These are phyloP conservation scores for Trypanosoma avium DNA, from an alignment of 208 protist genomes.

Conservation along the genomic window DNA sequence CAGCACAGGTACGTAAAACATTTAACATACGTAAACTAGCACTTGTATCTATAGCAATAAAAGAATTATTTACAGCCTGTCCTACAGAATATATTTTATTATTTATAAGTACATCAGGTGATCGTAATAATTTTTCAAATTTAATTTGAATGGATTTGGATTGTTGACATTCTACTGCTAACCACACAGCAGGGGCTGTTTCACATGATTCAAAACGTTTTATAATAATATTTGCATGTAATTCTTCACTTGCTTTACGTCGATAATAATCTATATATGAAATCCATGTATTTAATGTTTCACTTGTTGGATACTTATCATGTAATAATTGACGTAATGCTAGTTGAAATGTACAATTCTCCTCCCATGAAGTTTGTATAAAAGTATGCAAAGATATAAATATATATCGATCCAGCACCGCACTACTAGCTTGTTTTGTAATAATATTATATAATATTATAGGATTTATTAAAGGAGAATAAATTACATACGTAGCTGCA, in stretches of 20 bases:
- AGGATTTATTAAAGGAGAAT: conserved; percentile 75
- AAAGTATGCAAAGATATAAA: conserved; percentile 49
- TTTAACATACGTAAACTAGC: conserved; percentile 42
- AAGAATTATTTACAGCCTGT: conserved; percentile 60
- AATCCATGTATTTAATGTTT: conserved; percentile 60
- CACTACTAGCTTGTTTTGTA: conserved; percentile 27
- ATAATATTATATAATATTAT: conserved; percentile 40
- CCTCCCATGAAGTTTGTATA: conserved; percentile 46
- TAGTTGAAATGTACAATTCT: conserved; percentile 42
- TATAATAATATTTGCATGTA: conserved; percentile 47
- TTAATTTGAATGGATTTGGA: conserved; percentile 46
- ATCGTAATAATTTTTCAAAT: conserved; percentile 36
- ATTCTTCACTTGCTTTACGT: conserved; percentile 34
- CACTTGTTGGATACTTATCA: conserved; percentile 35
- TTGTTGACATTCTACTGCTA: conserved; percentile 62
- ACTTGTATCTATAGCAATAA: conserved; percentile 52
- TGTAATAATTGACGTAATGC: conserved; percentile 40
- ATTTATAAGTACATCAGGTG: conserved; percentile 33
- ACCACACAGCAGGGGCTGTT: conserved; percentile 54
- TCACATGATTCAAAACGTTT: conserved; percentile 34
- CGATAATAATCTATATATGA: conserved; percentile 50
- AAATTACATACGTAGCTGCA: conserved; percentile 59
- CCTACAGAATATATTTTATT: conserved; percentile 53
- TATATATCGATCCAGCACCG: conserved; percentile 33
- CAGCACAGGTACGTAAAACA: conserved; percentile 50